Evolutionary conservation across 1,139 yeast species (phyloP).

Genomic region (Magnusiomyces starmeri): DNA sequence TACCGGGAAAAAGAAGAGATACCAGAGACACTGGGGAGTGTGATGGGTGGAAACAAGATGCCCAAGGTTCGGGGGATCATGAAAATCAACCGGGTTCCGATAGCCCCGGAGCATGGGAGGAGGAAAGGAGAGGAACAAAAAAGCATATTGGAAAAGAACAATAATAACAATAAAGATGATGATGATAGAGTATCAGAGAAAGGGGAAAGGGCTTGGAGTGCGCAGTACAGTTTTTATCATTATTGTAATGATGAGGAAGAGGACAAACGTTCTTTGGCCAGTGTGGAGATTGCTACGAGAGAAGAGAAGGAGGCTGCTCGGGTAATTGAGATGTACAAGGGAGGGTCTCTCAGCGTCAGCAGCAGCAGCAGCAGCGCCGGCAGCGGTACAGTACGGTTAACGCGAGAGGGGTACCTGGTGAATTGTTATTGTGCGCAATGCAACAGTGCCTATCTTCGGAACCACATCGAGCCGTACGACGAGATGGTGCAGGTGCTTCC

Average conservation of each 20-base stretch:
- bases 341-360: too few species aligned
- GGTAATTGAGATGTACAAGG: too few species aligned
- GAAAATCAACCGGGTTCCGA: not conserved
- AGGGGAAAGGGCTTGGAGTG: not conserved
- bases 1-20: not conserved
- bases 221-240: not conserved
- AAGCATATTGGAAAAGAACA: not conserved
- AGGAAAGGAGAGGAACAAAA: not conserved
- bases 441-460: slow-evolving; percentile 1
- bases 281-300: too few species aligned
- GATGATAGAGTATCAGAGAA: not conserved
- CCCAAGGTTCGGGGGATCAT: not conserved
- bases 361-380: too few species aligned
- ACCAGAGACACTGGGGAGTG: not conserved
- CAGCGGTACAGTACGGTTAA: not conserved
- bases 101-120: not conserved
- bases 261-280: too few species aligned
- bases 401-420: not conserved
- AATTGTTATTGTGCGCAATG: slow-evolving; percentile 4
- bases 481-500: not conserved
- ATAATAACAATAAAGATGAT: not conserved
- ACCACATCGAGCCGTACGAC: slow-evolving; percentile 3
- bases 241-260: not conserved
- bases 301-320: too few species aligned
- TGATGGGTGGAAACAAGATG: not conserved